Evolutionary conservation across 352 stramenopile species (phyloP).

Genomic region (Vaucheria bursata): DNA sequence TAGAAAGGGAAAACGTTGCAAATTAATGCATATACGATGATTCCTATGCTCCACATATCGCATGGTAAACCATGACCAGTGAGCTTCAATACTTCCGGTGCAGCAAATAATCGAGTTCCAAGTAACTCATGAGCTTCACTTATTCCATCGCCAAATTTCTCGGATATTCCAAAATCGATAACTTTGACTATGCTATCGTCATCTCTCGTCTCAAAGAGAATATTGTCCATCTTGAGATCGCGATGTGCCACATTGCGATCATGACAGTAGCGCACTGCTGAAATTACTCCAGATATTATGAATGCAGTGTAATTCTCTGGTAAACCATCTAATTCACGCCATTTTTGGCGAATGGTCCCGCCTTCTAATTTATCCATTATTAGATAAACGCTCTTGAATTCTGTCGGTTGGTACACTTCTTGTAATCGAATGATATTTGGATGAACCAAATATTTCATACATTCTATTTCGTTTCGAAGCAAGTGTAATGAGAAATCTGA

Average conservation of each 20-base stretch:
- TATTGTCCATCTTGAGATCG: too few relatives aligned
- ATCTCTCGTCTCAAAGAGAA: conserved; percentile 42
- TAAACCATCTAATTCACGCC: conserved; percentile 15
- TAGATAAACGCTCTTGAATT: conserved; percentile 31
- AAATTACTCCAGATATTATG: conserved; percentile 28
- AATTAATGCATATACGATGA: not conserved
- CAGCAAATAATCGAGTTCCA: conserved; percentile 30
- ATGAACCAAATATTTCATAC: conserved; percentile 35
- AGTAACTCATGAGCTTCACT: conserved; percentile 26
- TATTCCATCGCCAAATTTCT: conserved; percentile 24
- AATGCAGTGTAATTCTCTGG: conserved; percentile 27
- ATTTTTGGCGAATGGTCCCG: conserved; percentile 22
- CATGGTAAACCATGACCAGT: conserved; percentile 18
- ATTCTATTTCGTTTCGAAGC: conserved; percentile 43
- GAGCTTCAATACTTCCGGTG: conserved; percentile 35
- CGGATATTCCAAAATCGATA: conserved; percentile 45
- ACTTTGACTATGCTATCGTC: conserved; percentile 38
- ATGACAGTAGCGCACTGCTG: conserved; percentile 39
- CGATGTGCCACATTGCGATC: conserved; percentile 18
- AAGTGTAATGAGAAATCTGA: conserved; percentile 25
- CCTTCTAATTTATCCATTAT: conserved; percentile 36
- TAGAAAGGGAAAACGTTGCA: not conserved
- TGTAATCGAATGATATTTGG: conserved; percentile 44
- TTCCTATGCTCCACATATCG: not conserved
- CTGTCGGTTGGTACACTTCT: conserved; percentile 40